Evolutionary conservation across 2,329 filamentous ascomycete genomes (phyloP).

Genomic region (Leptosphaerulina australis): DNA sequence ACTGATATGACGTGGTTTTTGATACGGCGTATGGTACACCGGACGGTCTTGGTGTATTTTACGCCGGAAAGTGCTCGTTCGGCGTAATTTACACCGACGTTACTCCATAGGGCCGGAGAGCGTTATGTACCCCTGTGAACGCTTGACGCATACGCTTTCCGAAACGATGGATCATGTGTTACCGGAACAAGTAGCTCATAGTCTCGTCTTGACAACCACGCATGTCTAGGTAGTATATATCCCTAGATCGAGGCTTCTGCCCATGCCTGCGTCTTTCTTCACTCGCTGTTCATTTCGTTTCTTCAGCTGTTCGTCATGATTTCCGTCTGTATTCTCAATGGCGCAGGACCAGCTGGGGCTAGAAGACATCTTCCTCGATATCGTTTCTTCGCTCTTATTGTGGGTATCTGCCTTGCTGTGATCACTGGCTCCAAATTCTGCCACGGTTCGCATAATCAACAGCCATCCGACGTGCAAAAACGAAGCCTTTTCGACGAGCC

Average conservation of each 20-base stretch:
- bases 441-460: constrained; percentile 4
- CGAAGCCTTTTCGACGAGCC: constrained; percentile 5
- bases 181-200: constrained; percentile 7
- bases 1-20: no score
- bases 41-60: no score
- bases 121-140: constrained; percentile 12
- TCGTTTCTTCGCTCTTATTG: constrained; percentile 12
- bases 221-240: constrained; percentile 11
- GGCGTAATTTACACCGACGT: no score
- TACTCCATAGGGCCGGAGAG: constrained; percentile 9
- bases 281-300: constrained; percentile 10
- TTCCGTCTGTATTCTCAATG: constrained; percentile 7
- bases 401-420: constrained; percentile 13
- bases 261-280: constrained; percentile 8
- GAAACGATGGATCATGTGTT: constrained; percentile 9
- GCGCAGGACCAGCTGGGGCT: constrained; percentile 2
- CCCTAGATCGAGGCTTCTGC: constrained; percentile 4
- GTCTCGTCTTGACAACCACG: constrained; percentile 3
- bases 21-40: no score
- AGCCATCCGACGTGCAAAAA: constrained; percentile 6
- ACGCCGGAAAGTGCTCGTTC: no score
- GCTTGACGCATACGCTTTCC: constrained; percentile 10
- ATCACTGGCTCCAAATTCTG: constrained; percentile 11
- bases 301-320: constrained; percentile 10
- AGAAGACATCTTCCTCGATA: constrained; percentile 12